Evolutionary conservation across 768 basidiomycete species (phyloP).

Genomic region (Calvatia gigantea): DNA sequence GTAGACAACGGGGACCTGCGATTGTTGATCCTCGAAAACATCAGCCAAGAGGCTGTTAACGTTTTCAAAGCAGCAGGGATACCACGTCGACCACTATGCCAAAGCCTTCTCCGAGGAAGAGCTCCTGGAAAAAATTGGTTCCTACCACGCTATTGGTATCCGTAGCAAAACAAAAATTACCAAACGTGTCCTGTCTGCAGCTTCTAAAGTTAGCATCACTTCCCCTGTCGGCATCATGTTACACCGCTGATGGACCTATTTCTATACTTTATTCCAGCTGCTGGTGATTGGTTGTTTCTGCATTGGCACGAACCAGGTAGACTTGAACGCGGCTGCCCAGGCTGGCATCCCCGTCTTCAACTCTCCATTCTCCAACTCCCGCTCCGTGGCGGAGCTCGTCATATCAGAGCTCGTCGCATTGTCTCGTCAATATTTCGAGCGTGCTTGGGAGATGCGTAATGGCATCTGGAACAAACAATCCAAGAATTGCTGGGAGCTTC

Average conservation of each 20-base stretch:
- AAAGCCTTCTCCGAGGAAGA: conserved; percentile 92
- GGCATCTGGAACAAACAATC: conserved; percentile 99
- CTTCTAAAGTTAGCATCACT: conserved; percentile 61
- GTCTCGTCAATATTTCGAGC: conserved; percentile 91
- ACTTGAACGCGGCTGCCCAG: conserved; percentile 75
- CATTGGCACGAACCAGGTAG: conserved; percentile 98
- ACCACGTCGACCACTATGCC: conserved; percentile 85
- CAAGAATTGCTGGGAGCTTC: conserved; percentile 96
- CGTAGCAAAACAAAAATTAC: conserved; percentile 98
- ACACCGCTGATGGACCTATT: background rate
- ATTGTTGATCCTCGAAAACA: conserved; percentile 91
- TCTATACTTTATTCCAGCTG: conserved; percentile 48
- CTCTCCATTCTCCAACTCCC: conserved; percentile 97
- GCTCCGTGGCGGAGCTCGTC: conserved; percentile 98
- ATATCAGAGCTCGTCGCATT: conserved; percentile 91
- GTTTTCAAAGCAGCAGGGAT: conserved; percentile 80
- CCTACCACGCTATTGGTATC: conserved; percentile 94
- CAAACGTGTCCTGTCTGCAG: conserved; percentile 80
- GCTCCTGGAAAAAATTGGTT: conserved; percentile 76
- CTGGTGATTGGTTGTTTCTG: conserved; percentile 98
- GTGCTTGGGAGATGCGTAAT: conserved; percentile 79
- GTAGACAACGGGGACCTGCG: conserved; percentile 77
- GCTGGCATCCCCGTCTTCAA: conserved; percentile 98
- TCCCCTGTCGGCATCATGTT: background rate
- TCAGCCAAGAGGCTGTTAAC: conserved; percentile 85